These are phyloP conservation scores for Musa schizocarpa DNA, from an alignment of 176 grass and related monocot genomes.

Conservation along the genomic window DNA sequence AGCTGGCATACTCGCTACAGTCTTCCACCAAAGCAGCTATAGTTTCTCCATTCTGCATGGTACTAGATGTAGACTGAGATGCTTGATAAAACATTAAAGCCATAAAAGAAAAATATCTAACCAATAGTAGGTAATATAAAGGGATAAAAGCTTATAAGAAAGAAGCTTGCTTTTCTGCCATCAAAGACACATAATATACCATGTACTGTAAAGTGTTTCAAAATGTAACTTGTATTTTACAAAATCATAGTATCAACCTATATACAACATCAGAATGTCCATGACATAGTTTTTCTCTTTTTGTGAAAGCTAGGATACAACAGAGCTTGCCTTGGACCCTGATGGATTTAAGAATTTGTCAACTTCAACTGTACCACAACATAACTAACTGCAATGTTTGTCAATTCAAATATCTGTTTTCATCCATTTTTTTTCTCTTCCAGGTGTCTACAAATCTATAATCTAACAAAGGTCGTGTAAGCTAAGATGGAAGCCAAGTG, in stretches of 20 bases:
- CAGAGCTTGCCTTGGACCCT: not conserved
- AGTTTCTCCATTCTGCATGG: too few relatives aligned
- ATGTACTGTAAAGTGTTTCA: not conserved
- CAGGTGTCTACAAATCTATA: too few relatives aligned
- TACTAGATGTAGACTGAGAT: not conserved
- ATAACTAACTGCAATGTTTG: not conserved
- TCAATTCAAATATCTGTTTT: too few relatives aligned
- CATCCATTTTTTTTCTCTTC: too few relatives aligned
- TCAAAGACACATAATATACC: not conserved
- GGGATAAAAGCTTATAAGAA: not conserved
- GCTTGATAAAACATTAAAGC: not conserved
- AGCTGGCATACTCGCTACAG: too few relatives aligned
- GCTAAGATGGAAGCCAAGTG: not conserved
- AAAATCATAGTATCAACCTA: not conserved
- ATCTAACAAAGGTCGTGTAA: not conserved
- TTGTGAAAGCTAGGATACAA: too few relatives aligned
- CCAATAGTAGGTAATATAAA: not conserved
- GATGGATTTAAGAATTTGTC: not conserved
- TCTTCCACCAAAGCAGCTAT: too few relatives aligned
- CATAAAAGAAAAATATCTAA: not conserved
- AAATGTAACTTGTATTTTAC: not conserved
- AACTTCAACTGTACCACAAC: not conserved
- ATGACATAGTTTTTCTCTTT: not conserved
- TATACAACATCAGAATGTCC: not conserved
- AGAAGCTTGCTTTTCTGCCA: not conserved